Evolutionary conservation across 1,284 basidiomycete genomes (phyloP), one percentile per base, ranked within the genome.

Genomic region (Phlebopus sp.): DNA sequence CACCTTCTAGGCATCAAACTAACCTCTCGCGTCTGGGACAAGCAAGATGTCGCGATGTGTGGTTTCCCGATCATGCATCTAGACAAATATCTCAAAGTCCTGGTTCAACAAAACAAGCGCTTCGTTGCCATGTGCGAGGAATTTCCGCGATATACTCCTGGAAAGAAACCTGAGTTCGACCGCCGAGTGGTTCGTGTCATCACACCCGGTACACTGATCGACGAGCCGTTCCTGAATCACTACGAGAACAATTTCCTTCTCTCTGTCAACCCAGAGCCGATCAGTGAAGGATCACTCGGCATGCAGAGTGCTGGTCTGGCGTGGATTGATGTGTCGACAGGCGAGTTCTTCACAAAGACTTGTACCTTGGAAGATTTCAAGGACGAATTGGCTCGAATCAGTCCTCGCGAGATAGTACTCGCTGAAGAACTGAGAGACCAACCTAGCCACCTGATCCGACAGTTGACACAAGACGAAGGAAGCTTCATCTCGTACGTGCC

Each of bases 251-350:
- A 95, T 58, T 97, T 90, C 59, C 77, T 97, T 30, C 78, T 97
- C 19, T 80, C 92, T 7, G 72, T 95, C 37, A 70, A 73, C n/a
- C 31, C 68, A 4, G 50, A 54, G 10, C 30, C 46, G 13, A 27
- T 25, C 25, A n/a, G 47, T 49, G 29, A 40, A 31, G 36, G 46
- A 52, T 47, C 10, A 47, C 31, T 40, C 9, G 37, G 42, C 45
- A 37, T 27, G 34, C 51, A 44, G 32, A 47, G 59, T 6, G 32
- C 55, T 25, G 89, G 87, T 3, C 70, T 97, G 27, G 92, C 93
- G 2, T 97, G 93, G 85, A 92, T 92, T 23, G 95, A 97, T 63
- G 81, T 95, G n/a, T 94, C 93, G 4, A 97, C 94, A 0, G 93
- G 94, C 51, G 91, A 95, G 60, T 92, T 95, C 67, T 94, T 90